phyloP scores from a whole-genome alignment of 106 monocot genomes.

The Gastrodia elata region DNA sequence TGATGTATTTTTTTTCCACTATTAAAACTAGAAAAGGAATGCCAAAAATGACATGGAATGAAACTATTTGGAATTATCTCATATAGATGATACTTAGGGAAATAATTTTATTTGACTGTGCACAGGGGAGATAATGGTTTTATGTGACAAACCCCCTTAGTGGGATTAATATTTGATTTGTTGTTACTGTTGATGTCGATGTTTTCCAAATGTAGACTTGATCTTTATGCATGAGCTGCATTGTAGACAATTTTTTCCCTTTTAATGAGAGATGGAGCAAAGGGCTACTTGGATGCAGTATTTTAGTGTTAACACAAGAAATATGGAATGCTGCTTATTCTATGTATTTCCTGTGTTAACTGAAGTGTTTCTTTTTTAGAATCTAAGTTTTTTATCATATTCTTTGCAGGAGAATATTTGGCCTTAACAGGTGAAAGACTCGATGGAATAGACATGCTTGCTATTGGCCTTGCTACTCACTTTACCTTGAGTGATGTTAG shows the following conservation, averaged over 20 bases:
- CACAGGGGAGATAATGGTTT: no score
- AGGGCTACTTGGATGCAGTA: background rate
- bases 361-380: background rate
- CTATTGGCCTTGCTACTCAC: constrained; percentile 91
- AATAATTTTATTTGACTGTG: no score
- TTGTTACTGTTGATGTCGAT: no score
- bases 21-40: no score
- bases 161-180: no score
- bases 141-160: no score
- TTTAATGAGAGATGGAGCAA: background rate
- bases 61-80: no score
- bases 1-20: no score
- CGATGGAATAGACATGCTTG: constrained; percentile 84
- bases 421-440: constrained; percentile 90
- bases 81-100: no score
- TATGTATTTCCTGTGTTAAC: background rate
- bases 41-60: no score
- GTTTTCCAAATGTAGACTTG: no score
- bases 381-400: background rate
- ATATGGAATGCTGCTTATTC: background rate
- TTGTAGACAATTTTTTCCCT: background rate
- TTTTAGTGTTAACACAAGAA: background rate
- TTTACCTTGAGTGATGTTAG: constrained; percentile 63
- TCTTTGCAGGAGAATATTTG: constrained; percentile 75
- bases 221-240: background rate